Base-by-base conservation (phyloP, 179 eudicot species). In the Nepenthes alata region DNA sequence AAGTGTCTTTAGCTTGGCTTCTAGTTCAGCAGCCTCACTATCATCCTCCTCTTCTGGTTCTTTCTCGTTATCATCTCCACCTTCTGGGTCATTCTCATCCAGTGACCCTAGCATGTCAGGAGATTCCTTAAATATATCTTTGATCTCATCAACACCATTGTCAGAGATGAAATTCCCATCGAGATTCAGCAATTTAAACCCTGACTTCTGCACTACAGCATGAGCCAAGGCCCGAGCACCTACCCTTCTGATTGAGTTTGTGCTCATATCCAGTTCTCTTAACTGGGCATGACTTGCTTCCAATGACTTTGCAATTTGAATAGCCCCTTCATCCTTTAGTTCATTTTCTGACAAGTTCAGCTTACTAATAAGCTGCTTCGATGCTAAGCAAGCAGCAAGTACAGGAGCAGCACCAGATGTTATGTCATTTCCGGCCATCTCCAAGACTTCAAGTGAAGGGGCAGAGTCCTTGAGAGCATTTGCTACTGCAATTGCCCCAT, bases 71-170 rank as follows among this genome's bases (percentile, higher is more conserved):
- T 72, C 80, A 53, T 80, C 88, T 55, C 59, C 80, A 13, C 82
- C 88, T 53, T 83, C 84, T 7, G 91, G 87, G 63, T 85, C 91
- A 67, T 83, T 85, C 65, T 85, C 91, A 35, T 85, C 84, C 65
- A 83, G 71, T 3, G 91, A 67, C 25, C 85, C 88, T 49, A 85
- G 77, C 77, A 65, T 77, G 34, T 71, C 73, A 2, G 84, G 82
- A 41, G 61, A 80, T 35, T 72, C 76, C 71, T 80, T 83, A 62
- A 85, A 83, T 49, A 80, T 73, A 0, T 75, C 80, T n/a, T 74
- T 71, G 51, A 85, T 41, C 54, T 80, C 85, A 57, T 83, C 88
- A 57, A 85, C 55, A 37, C 84, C 91, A 38, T 82, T 88, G 54
- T 80, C 85, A 15, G 84, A 76, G 37, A 85, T 71, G 70, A 59